Evolutionary conservation across 345 rosid genomes (phyloP).

Genomic region (Eutrema yunnanense): DNA sequence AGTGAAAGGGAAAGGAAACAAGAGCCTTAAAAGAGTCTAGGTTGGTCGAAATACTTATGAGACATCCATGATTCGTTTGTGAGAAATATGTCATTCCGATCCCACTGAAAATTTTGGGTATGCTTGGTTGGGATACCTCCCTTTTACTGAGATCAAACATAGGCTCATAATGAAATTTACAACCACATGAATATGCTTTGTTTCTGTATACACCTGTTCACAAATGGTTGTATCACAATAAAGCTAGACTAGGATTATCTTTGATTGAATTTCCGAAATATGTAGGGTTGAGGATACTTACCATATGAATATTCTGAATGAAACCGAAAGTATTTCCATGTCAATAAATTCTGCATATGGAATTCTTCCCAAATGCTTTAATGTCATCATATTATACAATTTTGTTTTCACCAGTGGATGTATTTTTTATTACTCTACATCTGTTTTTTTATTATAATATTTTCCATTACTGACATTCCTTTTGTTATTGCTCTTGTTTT

Average conservation of each 20-base stretch:
- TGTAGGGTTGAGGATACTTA: background rate
- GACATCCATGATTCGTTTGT: no score
- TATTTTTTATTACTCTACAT: background rate
- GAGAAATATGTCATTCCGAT: no score
- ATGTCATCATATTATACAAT: background rate
- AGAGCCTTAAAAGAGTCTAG: no score
- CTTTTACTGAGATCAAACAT: background rate
- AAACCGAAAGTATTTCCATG: background rate
- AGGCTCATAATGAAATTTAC: background rate
- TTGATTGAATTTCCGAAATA: background rate
- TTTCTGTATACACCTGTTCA: constrained; percentile 3
- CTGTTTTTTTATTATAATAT: background rate
- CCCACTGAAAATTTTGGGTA: no score
- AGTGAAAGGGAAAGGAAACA: no score
- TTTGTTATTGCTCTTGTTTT: constrained; percentile 6
- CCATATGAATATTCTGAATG: background rate
- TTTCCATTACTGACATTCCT: background rate
- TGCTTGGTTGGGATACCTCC: background rate
- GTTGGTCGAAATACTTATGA: no score
- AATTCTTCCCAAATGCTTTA: background rate
- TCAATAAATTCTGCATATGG: constrained; percentile 2
- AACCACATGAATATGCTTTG: background rate
- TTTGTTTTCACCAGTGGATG: background rate
- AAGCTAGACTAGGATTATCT: background rate
- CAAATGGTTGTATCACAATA: background rate